A percentile compares a stretch with the other conserved stretches of the same genome.
These are phyloP conservation scores for Pseudocohnilembus persalinus DNA, from an alignment of 169 alveolate genomes.

Conservation along the genomic window DNA sequence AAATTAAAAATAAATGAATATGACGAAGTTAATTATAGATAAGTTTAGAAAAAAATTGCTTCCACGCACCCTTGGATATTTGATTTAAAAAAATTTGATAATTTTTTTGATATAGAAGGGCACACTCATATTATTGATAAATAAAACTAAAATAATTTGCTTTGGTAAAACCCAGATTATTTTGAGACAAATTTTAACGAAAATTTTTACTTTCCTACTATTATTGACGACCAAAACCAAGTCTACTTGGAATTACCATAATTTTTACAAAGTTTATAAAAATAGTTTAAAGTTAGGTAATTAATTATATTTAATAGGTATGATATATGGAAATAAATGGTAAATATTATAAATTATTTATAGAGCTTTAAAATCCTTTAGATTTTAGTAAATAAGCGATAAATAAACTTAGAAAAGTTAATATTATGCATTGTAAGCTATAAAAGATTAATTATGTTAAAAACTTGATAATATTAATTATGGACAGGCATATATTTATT, in stretches of 20 bases:
- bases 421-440: too few relatives aligned
- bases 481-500: too few relatives aligned
- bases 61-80: neutral
- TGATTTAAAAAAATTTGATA: too few relatives aligned
- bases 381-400: too few relatives aligned
- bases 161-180: neutral
- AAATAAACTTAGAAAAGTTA: too few relatives aligned
- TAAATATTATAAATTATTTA: too few relatives aligned
- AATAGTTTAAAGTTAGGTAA: neutral
- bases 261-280: too few relatives aligned
- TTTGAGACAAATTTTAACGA: neutral
- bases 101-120: neutral
- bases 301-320: neutral
- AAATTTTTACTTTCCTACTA: neutral
- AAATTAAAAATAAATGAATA: neutral
- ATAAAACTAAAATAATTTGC: neutral
- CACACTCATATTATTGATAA: too few relatives aligned
- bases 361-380: too few relatives aligned
- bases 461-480: too few relatives aligned
- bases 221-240: neutral
- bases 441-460: too few relatives aligned
- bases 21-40: neutral
- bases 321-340: neutral
- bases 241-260: too few relatives aligned
- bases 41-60: neutral